Evolutionary conservation across 371 early-diverging fungal genomes (phyloP).

Genomic region (Mortierella sp.): DNA sequence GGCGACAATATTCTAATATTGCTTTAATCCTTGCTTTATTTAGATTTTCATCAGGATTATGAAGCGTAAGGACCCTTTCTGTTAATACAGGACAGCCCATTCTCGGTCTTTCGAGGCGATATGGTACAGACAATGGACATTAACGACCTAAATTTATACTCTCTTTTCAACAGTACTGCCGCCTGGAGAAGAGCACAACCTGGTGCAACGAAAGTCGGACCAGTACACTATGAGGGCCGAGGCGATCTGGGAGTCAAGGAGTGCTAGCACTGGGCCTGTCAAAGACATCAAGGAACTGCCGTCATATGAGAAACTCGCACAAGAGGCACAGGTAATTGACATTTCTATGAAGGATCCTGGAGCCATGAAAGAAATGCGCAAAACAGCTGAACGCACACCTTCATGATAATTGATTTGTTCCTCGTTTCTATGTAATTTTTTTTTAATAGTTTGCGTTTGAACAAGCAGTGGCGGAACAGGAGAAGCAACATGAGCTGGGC

Average conservation of each 20-base stretch:
- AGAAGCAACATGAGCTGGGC: constrained; percentile 49
- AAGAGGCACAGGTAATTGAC: constrained; percentile 48
- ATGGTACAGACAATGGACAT: background rate
- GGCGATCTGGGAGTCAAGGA: constrained; percentile 43
- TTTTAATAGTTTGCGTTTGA: constrained; percentile 41
- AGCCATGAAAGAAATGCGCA: no score
- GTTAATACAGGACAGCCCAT: background rate
- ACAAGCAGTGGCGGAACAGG: constrained; percentile 43
- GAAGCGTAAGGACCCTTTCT: constrained; percentile 10
- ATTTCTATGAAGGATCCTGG: background rate
- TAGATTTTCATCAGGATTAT: constrained; percentile 35
- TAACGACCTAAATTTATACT: background rate
- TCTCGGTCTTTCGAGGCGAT: background rate
- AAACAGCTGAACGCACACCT: background rate
- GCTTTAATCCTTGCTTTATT: background rate
- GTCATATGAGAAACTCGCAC: constrained; percentile 37
- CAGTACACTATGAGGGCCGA: constrained; percentile 42
- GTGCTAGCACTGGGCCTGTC: constrained; percentile 24
- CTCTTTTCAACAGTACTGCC: constrained; percentile 21
- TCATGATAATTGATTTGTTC: background rate
- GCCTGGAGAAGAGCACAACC: constrained; percentile 36
- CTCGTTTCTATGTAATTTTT: background rate
- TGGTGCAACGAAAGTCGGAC: constrained; percentile 31
- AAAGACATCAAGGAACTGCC: constrained; percentile 39
- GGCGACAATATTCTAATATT: no score